Percentiles rank a stretch among this genome's conserved stretches.
phyloP scores from a whole-genome alignment of 2,329 filamentous ascomycete genomes.

The Fonsecaea multimorphosa region DNA sequence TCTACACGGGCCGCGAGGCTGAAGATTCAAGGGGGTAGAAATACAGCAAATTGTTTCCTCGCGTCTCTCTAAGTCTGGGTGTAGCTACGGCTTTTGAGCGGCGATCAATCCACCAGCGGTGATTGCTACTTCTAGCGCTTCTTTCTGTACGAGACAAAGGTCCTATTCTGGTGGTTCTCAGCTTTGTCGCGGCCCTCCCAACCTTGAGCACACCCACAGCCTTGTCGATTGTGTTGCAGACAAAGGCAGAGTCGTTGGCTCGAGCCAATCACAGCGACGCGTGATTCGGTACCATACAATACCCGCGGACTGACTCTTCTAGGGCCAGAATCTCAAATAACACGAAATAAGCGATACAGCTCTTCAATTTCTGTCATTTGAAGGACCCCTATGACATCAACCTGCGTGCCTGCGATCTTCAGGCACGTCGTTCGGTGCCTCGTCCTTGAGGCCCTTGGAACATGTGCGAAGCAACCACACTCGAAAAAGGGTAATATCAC shows the following conservation, averaged over 20 bases:
- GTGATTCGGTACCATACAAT: background rate
- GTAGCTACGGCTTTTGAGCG: background rate
- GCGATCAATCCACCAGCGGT: background rate
- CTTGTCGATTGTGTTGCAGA: background rate
- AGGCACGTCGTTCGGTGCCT: conserved; percentile 2
- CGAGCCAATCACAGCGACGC: background rate
- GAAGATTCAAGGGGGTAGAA: conserved; percentile 1
- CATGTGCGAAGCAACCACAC: conserved; percentile 5
- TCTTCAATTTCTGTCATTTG: background rate
- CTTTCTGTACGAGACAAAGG: background rate
- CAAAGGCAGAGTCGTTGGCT: background rate
- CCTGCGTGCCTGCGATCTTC: conserved; percentile 11
- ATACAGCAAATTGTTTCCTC: background rate
- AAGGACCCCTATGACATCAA: conserved; percentile 15
- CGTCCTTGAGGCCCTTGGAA: background rate
- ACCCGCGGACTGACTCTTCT: background rate
- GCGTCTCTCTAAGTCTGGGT: background rate
- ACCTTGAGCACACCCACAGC: background rate
- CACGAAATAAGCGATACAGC: background rate
- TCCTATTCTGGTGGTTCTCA: background rate
- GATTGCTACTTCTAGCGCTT: background rate
- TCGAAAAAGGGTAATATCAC: conserved; percentile 10
- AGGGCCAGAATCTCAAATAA: background rate
- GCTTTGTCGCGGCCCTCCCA: background rate
- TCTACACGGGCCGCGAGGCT: background rate